A percentile compares a stretch with the other conserved stretches of the same genome.
These are phyloP conservation scores for Xylaria multiplex DNA, from an alignment of 2,329 filamentous ascomycete species.

Conservation along the genomic window DNA sequence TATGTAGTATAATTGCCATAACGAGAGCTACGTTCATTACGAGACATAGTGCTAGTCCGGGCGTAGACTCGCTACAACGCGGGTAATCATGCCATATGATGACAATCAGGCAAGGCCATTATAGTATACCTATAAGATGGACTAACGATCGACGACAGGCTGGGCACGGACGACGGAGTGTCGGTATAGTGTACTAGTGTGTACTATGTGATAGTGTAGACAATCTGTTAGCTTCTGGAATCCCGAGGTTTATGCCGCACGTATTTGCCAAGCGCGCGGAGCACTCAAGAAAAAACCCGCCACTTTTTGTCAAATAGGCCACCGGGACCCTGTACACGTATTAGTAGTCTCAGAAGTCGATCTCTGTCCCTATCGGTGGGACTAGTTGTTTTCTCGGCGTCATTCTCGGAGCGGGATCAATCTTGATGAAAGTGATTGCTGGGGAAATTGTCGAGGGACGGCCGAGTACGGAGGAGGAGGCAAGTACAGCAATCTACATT, in stretches of 20 bases:
- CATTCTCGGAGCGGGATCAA: slow-evolving; percentile 31
- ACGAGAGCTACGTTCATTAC: slow-evolving; percentile 5
- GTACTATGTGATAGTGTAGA: not conserved
- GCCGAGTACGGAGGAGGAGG: slow-evolving; percentile 6
- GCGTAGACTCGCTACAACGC: slow-evolving; percentile 11
- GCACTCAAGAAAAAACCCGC: slow-evolving; percentile 25
- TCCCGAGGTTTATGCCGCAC: slow-evolving; percentile 40
- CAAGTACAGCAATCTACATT: slow-evolving; percentile 21
- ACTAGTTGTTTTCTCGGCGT: slow-evolving; percentile 39
- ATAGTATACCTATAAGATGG: slow-evolving; percentile 8
- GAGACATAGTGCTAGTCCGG: not conserved
- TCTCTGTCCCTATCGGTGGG: slow-evolving; percentile 40
- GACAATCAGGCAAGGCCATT: slow-evolving; percentile 3
- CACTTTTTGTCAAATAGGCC: slow-evolving; percentile 30
- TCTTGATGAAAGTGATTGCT: slow-evolving; percentile 15
- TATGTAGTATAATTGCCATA: not conserved
- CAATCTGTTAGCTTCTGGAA: slow-evolving; percentile 39
- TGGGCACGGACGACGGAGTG: slow-evolving; percentile 28
- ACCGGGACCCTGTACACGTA: slow-evolving; percentile 33
- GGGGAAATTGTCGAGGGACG: not conserved
- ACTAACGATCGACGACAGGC: slow-evolving; percentile 29
- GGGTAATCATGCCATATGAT: slow-evolving; percentile 28
- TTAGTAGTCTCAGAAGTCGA: slow-evolving; percentile 45
- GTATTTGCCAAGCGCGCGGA: slow-evolving; percentile 35
- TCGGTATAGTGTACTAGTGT: slow-evolving; percentile 23